These are phyloP conservation scores for Bipolaris sorokiniana DNA, from an alignment of 2,329 filamentous ascomycete genomes.

Conservation along the genomic window DNA sequence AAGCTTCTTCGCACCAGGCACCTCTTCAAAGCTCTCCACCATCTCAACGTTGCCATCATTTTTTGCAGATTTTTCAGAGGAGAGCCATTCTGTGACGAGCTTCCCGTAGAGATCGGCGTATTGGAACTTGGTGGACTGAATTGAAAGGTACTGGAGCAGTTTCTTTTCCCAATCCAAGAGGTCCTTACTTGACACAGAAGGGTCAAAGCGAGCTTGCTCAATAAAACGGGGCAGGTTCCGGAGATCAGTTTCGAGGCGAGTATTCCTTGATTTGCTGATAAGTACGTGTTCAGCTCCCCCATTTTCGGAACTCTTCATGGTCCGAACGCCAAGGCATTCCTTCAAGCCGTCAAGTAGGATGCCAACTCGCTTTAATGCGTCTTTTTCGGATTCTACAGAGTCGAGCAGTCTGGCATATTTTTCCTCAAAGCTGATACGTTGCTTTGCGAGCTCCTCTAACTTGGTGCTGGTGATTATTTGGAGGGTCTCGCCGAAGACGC, in stretches of 20 bases:
- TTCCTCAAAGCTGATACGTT: slow-evolving; percentile 38
- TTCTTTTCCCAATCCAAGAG: slow-evolving; percentile 42
- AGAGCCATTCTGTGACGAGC: slow-evolving; percentile 47
- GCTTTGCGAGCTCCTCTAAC: slow-evolving; percentile 47
- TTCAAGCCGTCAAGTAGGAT: slow-evolving; percentile 40
- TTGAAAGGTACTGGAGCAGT: slow-evolving; percentile 38
- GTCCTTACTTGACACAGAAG: slow-evolving; percentile 43
- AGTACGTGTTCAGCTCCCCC: slow-evolving; percentile 26
- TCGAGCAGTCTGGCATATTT: slow-evolving; percentile 31
- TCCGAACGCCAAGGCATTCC: slow-evolving; percentile 35
- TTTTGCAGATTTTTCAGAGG: slow-evolving; percentile 29
- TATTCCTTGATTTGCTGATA: slow-evolving; percentile 25
- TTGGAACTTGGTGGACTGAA: slow-evolving; percentile 46
- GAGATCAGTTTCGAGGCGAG: slow-evolving; percentile 34
- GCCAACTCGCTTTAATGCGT: slow-evolving; percentile 33
- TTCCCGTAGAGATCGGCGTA: slow-evolving; percentile 47
- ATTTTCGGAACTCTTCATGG: slow-evolving; percentile 14
- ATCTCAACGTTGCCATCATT: slow-evolving; percentile 33
- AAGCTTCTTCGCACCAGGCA: slow-evolving; percentile 39
- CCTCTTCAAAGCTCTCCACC: slow-evolving; percentile 40
- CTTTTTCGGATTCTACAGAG: slow-evolving; percentile 17
- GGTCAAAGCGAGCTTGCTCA: slow-evolving; percentile 46
- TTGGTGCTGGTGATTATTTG: slow-evolving; percentile 48
- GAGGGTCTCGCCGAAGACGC: slow-evolving; percentile 45
- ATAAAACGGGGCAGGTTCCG: slow-evolving; percentile 46